Evolutionary conservation across 306 rosid species (phyloP), one percentile per base, ranked within the genome.

Genomic region (Cicer pinnatifidum): DNA sequence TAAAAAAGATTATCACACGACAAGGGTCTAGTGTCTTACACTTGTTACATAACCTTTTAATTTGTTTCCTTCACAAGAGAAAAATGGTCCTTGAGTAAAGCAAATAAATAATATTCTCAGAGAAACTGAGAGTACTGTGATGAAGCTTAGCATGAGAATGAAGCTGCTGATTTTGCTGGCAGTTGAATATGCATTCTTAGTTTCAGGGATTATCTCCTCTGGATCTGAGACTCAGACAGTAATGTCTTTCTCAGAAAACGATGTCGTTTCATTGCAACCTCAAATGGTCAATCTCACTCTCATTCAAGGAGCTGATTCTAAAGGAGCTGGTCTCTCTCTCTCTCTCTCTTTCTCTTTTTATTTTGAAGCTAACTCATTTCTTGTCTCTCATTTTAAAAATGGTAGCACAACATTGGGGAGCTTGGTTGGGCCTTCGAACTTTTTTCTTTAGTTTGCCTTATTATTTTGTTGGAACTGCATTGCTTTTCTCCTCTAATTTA

Each of bases 251-350:
- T 66, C 83, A 6, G 84, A 84, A 51, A 84, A 78, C 61, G 77
- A 61, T 63, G 77, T 37, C 11, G 80, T 59, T 0, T 74, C 68
- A 23, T 12, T 78, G 41, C 47, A 76, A 40, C 79, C 89, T 69
- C 83, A 85, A 63, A 83, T 84, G 91, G 96, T 92, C 9, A 74
- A 83, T 40, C 92, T 90, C 82, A 82, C 92, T 80, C 98, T 92
- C 45, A 84, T 92, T 73, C 59, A 84, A 17, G 79, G 78, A 75
- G 98, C 98, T 78, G 86, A 80, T 74, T 83, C 92, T 59, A 84
- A 75, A 52, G 96, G 91, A 79, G 94, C 98, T 51, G 96, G 94
- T 92, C 61, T 73, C 50, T 72, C 41, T 74, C 59, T 43, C 57
- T 75, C 61, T 56, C 71, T 35, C 69, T 76, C 46, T 20, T 2